Evolutionary conservation across 2,329 filamentous ascomycete species (phyloP).

Genomic region (Alternaria incomplexa): DNA sequence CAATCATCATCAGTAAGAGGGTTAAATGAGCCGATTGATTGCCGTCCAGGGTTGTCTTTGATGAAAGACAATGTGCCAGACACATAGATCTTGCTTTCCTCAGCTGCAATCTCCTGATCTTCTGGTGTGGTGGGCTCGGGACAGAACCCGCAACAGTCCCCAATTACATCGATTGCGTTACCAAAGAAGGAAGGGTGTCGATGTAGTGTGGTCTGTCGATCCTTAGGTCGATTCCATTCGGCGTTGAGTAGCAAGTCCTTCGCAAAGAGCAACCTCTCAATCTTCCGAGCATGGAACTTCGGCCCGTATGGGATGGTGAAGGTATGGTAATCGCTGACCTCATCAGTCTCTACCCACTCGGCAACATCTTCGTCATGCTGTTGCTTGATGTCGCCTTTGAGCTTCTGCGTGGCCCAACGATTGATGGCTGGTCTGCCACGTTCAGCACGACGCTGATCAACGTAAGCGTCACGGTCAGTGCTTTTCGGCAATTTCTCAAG

Average conservation of each 20-base stretch:
- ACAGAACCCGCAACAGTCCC: constrained; percentile 83
- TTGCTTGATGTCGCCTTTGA: constrained; percentile 77
- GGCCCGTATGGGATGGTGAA: constrained; percentile 70
- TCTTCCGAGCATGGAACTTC: constrained; percentile 65
- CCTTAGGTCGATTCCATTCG: constrained; percentile 81
- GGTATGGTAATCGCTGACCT: constrained; percentile 77
- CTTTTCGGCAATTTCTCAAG: constrained; percentile 77
- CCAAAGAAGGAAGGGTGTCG: constrained; percentile 88
- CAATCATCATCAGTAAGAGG: constrained; percentile 82
- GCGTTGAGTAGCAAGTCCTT: constrained; percentile 81
- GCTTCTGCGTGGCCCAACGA: constrained; percentile 49
- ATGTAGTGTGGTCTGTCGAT: constrained; percentile 78
- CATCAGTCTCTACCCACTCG: constrained; percentile 79
- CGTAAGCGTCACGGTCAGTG: constrained; percentile 71
- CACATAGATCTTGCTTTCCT: constrained; percentile 77
- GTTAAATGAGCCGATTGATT: constrained; percentile 75
- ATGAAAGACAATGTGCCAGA: constrained; percentile 76
- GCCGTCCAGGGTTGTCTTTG: constrained; percentile 80
- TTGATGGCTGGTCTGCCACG: constrained; percentile 69
- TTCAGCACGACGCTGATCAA: constrained; percentile 72
- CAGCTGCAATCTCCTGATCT: constrained; percentile 72
- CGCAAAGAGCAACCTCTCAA: constrained; percentile 82
- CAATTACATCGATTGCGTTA: constrained; percentile 70
- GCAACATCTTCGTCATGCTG: constrained; percentile 79
- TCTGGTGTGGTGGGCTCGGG: constrained; percentile 72